Evolutionary conservation across 2,329 filamentous ascomycete species (phyloP), one percentile per base, ranked within the genome.

Genomic region (Ceratocystis harringtonii): DNA sequence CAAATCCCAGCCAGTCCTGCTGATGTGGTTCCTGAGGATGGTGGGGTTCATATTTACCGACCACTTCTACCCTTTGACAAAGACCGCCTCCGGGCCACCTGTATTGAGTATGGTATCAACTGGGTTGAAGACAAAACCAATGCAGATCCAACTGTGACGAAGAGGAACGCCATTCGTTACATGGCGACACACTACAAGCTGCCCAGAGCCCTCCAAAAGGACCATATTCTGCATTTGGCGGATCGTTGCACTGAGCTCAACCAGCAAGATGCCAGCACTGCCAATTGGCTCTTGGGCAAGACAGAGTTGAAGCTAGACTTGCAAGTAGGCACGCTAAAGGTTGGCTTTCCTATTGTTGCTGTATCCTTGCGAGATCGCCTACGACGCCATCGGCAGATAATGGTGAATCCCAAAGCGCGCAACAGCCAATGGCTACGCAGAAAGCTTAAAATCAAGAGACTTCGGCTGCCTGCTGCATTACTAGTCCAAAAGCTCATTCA

Each of bases 61-160:
- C 90, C 90, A 2, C 75, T 94, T 61, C 76, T 95, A 6, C 73
- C 73, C 7, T 90, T 92, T 71, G 77, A 80, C 67, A 95, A 97
- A 75, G 79, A 83, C 62, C 78, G 86, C 44, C 78, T 96, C n/a
- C 79, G 87, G 55, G 83, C 84, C 1, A 91, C 89, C 0, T 96
- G 92, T 71, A 74, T 85, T 68, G 78, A 81, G n/a, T 81, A 85
- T 69, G 75, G 78, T 0, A 76, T 95, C 8, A 75, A 77, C 0
- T 97, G 90, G 88, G 89, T 90, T 68, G 89, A 94, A 72, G 94
- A 99, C 72, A 76, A 79, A 52, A 96, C 92, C 1, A 99, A 99
- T 71, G 74, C 78, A 17, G 88, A 96, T 70, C 80, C 79, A 7
- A 90, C 86, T 0, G 76, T 95, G 67, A 96, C 94, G 0, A 75